Percentiles rank a stretch among this genome's conserved stretches.
Conservation (phyloP, 345 rosid species). For the Nasturtium officinale region DNA sequence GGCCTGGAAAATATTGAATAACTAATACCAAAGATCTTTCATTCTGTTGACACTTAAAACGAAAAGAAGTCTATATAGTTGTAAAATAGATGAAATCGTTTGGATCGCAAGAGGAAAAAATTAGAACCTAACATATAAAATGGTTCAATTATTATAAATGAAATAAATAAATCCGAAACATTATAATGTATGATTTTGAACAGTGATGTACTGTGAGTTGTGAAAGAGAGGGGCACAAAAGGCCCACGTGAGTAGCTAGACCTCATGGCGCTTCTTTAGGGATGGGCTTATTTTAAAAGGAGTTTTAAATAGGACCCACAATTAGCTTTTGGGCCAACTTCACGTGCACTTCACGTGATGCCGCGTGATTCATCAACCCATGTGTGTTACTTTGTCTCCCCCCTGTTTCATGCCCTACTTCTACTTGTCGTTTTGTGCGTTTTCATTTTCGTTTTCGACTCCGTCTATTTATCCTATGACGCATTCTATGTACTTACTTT, state of each 20-base stretch:
- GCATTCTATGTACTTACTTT: background rate
- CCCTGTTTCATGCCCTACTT: background rate
- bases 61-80: background rate
- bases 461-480: background rate
- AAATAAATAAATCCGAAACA: background rate
- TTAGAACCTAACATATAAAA: too few relatives aligned
- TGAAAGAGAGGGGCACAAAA: background rate
- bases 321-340: constrained; percentile 16
- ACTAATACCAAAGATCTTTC: background rate
- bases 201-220: background rate
- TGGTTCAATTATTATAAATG: too few relatives aligned
- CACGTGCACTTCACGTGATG: constrained; percentile 45
- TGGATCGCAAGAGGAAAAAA: background rate
- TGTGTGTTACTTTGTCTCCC: constrained; percentile 28
- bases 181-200: background rate
- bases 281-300: constrained; percentile 3
- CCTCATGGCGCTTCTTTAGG: background rate
- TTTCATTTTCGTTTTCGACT: background rate
- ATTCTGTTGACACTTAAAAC: background rate
- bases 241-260: constrained; percentile 23
- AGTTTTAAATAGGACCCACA: background rate
- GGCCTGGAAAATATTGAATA: too few relatives aligned
- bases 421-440: constrained; percentile 10
- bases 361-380: constrained; percentile 34
- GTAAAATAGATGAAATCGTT: background rate